Evolutionary conservation across 1,284 basidiomycete genomes (phyloP), one percentile per base, ranked within the genome.

Genomic region (Papiliotrema laurentii): DNA sequence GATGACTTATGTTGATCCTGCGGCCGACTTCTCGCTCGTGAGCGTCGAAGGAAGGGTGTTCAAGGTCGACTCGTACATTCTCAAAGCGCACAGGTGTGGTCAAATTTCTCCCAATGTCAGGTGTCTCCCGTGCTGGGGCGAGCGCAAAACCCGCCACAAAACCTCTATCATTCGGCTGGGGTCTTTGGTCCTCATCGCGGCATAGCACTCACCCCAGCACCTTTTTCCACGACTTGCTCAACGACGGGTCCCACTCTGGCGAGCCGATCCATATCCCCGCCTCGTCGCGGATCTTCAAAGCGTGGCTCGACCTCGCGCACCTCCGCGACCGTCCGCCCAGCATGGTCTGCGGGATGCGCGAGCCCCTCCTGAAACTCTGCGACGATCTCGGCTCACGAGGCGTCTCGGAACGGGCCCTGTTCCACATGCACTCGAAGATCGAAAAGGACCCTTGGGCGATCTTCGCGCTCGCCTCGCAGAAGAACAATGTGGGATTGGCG

Each of bases 51-150:
- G 56, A 2, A 45, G 50, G 35, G 34, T 49, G 11, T 61, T 64
- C 52, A 52, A 51, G 37, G 58, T 61, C 13, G 38, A 56, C 1
- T 50, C 47, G 22, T 59, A 49, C 43, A 41, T 54, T 25, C 53
- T 64, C 43, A 54, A 52, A 45, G 53, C 61, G 11, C 40, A 46
- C 18, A 58, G 54, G 61, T 64, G 53, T 50, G n/a, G 59, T 53
- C 24, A 27, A 34, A 22, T 35, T 30, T 37, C 19, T 6, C 25
- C 30, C 4, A 11, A 3, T 1, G n/a, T 37, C n/a, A n/a, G n/a
- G n/a, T n/a, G n/a, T n/a, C n/a, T n/a, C n/a, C n/a, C n/a, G n/a
- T n/a, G n/a, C n/a, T n/a, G n/a, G n/a, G n/a, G n/a, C n/a, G n/a
- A n/a, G n/a, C n/a, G n/a, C n/a, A n/a, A n/a, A n/a, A n/a, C 25